Evolutionary conservation across 176 grass and related monocot genomes (phyloP), one percentile per base, ranked within the genome.

Genomic region (Oryza longistaminata): DNA sequence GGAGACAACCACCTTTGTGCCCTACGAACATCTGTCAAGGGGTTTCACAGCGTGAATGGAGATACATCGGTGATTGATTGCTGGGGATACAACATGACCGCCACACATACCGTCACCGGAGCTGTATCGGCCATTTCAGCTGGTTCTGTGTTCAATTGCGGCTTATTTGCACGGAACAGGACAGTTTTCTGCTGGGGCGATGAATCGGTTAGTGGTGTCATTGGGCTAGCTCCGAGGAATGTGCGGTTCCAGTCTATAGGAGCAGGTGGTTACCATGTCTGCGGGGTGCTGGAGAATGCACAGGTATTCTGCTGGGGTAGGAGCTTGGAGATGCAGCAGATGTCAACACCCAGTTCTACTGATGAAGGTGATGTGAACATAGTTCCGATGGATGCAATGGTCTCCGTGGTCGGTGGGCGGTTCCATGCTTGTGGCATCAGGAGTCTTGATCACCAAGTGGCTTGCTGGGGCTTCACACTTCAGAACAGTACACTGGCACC

Each of bases 1-100:
- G 96, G 96, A 44, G 96, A 98, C 80, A 89, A 91, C 70, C 96
- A 98, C 77, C 90, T 98, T 29, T 98, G 96, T 8, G 96, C 96
- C 0, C 83, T 98, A 26, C 90, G 86, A 49, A 48, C 44, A 39
- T 35, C 58, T 9, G 33, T 24, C 46, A 93, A 88, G 73, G 89
- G 73, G 3, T 40, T 27, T 64, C 85, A 21, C 12, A 82, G 73
- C 62, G 73, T 27, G 19, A 73, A 24, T 11, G 80, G 80, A 46
- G 91, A 79, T 11, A 58, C 62, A 4, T 92, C 93, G 13, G 37
- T 93, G 16, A 85, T 95, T 27, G 96, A 98, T 89, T 98, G 96
- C 82, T 98, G 96, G 96, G 96, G 96, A 11, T 98, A 98, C 69
- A 98, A 98, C 86, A 98, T 98, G 96, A 95, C 96, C 12, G 85